Percentiles rank a stretch among this genome's conserved stretches.
These are phyloP conservation scores for Trichosanthes truncata DNA, from an alignment of 306 rosid genomes.

Conservation along the genomic window DNA sequence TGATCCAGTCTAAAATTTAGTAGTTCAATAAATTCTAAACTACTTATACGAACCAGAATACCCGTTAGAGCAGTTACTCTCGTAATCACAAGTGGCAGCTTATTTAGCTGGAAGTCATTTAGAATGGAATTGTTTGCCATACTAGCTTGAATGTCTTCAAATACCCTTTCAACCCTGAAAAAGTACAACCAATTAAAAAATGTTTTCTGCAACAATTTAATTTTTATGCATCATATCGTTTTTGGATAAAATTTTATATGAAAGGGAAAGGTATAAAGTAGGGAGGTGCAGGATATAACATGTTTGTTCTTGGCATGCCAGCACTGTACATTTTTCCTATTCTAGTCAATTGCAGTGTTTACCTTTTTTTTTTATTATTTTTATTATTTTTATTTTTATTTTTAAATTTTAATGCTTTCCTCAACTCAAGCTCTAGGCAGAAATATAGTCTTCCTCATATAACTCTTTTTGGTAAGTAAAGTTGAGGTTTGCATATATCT, in stretches of 20 bases:
- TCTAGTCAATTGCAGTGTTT: not conserved
- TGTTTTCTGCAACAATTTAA: not conserved
- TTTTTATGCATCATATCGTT: not conserved
- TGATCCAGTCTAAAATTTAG: not conserved
- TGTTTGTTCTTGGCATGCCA: not conserved
- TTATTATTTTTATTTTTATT: too few species aligned
- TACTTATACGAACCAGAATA: slow-evolving; percentile 57
- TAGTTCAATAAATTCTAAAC: not conserved
- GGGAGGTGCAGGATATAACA: not conserved
- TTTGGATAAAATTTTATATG: not conserved
- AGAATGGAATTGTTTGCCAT: slow-evolving; percentile 27
- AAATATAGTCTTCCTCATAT: not conserved
- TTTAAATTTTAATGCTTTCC: not conserved
- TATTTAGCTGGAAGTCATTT: slow-evolving; percentile 37
- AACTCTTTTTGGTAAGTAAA: not conserved
- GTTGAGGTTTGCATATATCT: not conserved
- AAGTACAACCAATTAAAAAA: not conserved
- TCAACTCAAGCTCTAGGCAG: not conserved
- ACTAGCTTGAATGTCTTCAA: slow-evolving; percentile 44
- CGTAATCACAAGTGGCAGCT: slow-evolving; percentile 75
- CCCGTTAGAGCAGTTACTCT: slow-evolving; percentile 88
- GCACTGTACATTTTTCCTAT: not conserved
- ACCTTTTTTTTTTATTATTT: not conserved
- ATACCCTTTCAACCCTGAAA: slow-evolving; percentile 78
- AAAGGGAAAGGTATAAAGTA: not conserved